Base-by-base conservation (phyloP, 1,139 yeast genomes). In the Yamadazyma atlantica region DNA sequence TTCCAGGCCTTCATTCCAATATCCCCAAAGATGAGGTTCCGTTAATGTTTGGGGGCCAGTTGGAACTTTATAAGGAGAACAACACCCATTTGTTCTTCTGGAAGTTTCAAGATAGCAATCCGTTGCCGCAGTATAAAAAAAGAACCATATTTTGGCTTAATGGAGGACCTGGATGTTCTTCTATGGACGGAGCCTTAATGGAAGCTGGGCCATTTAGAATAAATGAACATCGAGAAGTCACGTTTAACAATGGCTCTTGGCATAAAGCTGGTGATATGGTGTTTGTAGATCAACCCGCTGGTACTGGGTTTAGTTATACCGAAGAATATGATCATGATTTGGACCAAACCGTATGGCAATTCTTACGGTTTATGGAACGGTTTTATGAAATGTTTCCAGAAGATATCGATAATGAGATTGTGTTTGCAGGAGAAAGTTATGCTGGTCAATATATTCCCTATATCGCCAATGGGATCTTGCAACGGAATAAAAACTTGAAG, bases 371-470 rank as follows among this genome's bases (percentile, higher is more conserved):
- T 56, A 55, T 94, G 54, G 75, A 78, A 26, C 72, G 75, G 47
- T 94, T 82, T 61, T 83, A 74, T 50, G 69, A 73, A 40, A 54
- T 82, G 4, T 92, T 92, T 57, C 96, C 97, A 0, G 82, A 84
- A 36, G 89, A 86, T 48, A 49, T 62, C 10, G 55, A 56, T 11
- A 81, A 85, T 45, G 85, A 86, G 25, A 64, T 92, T 4, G 81
- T 79, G 49, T 60, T 92, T 34, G 95, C 96, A 0, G 99, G 99
- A 18, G 98, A 92, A 62, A 86, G 96, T 49, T 94, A 83, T 64
- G 97, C 98, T 1, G 99, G 99, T 17, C 97, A 92, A 58, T 92
- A 88, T 58, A 85, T 92, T 40, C 98, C 98, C 1, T 87, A 85
- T 58, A 76, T 90, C 41, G 95, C 94, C 0, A 64, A 75, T 34